Percentiles rank a stretch among this genome's conserved stretches.
Evolutionary conservation across 345 rosid genomes (phyloP).

Genomic region (Arabidopsis suecica): DNA sequence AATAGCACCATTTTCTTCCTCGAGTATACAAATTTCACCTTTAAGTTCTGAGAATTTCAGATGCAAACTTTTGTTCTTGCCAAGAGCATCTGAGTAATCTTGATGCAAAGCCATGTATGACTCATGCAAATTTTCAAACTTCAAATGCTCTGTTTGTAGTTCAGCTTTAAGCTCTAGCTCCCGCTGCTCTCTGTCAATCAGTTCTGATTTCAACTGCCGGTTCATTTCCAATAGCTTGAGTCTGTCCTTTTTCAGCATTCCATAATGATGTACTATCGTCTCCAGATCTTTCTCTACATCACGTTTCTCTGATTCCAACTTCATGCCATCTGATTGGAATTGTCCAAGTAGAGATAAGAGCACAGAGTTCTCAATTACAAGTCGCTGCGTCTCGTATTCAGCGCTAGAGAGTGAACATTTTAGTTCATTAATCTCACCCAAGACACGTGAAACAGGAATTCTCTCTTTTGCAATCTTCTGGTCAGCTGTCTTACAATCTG

Average conservation of each 20-base stretch:
- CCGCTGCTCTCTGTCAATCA: slow-evolving; percentile 50
- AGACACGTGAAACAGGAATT: slow-evolving; percentile 57
- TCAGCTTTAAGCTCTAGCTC: slow-evolving; percentile 52
- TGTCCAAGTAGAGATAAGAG: slow-evolving; percentile 63
- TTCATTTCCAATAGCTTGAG: slow-evolving; percentile 67
- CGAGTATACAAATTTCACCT: slow-evolving; percentile 54
- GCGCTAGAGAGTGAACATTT: slow-evolving; percentile 57
- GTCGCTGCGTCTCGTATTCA: slow-evolving; percentile 66
- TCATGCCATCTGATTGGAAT: slow-evolving; percentile 57
- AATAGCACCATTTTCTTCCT: slow-evolving; percentile 60
- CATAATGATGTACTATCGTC: slow-evolving; percentile 43
- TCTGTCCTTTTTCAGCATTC: slow-evolving; percentile 55
- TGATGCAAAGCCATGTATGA: slow-evolving; percentile 56
- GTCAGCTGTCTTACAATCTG: slow-evolving; percentile 41
- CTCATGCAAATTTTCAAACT: slow-evolving; percentile 57
- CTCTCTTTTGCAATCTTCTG: slow-evolving; percentile 50
- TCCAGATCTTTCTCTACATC: slow-evolving; percentile 55
- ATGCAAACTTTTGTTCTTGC: slow-evolving; percentile 53
- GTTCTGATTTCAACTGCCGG: slow-evolving; percentile 58
- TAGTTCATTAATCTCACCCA: slow-evolving; percentile 60
- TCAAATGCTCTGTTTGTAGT: slow-evolving; percentile 48
- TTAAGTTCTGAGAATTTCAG: slow-evolving; percentile 55
- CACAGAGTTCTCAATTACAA: slow-evolving; percentile 79
- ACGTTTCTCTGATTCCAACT: slow-evolving; percentile 58
- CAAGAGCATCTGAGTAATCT: slow-evolving; percentile 56